Evolutionary conservation across 2,329 filamentous ascomycete species (phyloP).

Genomic region (Alternaria tenuissima): DNA sequence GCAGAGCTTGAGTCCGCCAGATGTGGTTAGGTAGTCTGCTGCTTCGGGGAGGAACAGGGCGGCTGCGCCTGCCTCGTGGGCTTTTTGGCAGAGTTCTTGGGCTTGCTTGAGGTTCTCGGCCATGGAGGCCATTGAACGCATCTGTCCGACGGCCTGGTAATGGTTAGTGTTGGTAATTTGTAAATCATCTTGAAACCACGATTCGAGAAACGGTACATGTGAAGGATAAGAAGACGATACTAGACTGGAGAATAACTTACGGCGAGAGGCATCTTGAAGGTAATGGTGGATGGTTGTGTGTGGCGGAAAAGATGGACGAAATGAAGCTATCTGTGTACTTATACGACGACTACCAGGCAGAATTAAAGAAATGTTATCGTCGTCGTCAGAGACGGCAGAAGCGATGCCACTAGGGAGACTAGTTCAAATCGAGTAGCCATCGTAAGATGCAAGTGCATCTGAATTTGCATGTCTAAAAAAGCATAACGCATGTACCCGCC

Average conservation of each 20-base stretch:
- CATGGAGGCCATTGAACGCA: constrained; percentile 84
- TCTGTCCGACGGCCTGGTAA: constrained; percentile 81
- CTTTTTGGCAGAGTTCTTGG: constrained; percentile 73
- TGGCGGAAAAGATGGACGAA: not conserved
- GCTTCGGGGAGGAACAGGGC: constrained; percentile 86
- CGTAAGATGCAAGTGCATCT: constrained; percentile 6
- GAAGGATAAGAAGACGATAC: not conserved
- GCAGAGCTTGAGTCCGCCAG: constrained; percentile 74
- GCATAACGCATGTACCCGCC: not conserved
- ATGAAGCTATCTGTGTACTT: not conserved
- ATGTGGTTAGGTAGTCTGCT: constrained; percentile 85
- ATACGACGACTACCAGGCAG: not conserved
- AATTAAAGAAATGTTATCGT: not conserved
- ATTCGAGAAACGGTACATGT: not conserved
- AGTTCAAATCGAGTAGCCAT: constrained; percentile 21
- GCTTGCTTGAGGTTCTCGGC: constrained; percentile 82
- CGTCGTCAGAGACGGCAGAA: constrained; percentile 3
- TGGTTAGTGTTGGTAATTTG: not conserved
- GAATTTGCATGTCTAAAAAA: not conserved
- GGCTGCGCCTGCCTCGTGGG: constrained; percentile 79
- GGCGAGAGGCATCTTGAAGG: constrained; percentile 46
- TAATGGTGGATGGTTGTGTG: constrained; percentile 15
- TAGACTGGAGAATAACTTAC: constrained; percentile 24
- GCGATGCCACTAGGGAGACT: constrained; percentile 18
- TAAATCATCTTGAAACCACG: not conserved